A percentile compares a stretch with the other conserved stretches of the same genome.
Conservation (phyloP, 176 grass and related monocot genomes). For the Phyllostachys edulis region DNA sequence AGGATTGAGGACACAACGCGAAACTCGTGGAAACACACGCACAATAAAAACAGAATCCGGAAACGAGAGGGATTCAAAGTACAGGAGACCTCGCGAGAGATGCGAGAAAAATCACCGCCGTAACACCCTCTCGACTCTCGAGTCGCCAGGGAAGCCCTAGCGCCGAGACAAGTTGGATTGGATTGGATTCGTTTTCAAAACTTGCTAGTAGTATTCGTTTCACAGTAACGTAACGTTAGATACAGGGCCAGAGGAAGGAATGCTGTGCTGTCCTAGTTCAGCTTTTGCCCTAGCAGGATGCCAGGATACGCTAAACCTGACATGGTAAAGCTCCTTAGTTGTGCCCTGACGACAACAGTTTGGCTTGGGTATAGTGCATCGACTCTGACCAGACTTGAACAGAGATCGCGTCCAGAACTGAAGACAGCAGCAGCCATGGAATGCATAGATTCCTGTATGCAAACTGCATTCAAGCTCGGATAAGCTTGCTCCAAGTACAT, state of each 20-base stretch:
- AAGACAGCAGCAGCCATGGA: neutral
- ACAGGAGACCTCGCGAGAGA: too few species aligned
- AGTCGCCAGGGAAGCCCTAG: too few species aligned
- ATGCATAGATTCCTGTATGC: neutral
- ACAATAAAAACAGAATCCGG: too few species aligned
- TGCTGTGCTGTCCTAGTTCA: neutral
- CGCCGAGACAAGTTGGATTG: too few species aligned
- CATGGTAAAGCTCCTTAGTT: neutral
- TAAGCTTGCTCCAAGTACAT: neutral
- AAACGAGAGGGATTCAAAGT: too few species aligned
- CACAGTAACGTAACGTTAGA: neutral
- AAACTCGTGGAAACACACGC: too few species aligned
- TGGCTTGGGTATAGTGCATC: neutral
- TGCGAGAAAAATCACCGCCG: too few species aligned
- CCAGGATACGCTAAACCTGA: constrained; percentile 16
- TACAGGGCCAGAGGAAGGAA: neutral
- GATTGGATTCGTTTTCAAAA: neutral
- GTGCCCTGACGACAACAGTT: neutral
- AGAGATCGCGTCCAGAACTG: constrained; percentile 11
- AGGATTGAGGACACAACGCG: too few species aligned
- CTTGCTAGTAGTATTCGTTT: neutral
- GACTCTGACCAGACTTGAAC: constrained; percentile 21
- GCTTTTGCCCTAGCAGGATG: neutral
- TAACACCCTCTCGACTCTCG: too few species aligned
- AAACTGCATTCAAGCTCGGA: neutral